Conservation (phyloP, 1,139 yeast genomes). For the Pichia sp. region DNA sequence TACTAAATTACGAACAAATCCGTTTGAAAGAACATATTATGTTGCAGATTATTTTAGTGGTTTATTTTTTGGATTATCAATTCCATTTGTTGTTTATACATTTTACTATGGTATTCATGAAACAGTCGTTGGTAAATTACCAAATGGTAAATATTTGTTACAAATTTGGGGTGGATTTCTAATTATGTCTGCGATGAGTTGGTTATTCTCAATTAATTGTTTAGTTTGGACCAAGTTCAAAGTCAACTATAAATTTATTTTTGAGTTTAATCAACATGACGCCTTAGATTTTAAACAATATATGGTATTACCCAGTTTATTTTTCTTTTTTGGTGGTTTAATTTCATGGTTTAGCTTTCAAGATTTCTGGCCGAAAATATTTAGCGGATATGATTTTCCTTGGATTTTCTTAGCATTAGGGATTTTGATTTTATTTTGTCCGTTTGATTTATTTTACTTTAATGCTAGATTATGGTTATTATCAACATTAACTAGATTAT, state of each 20-base stretch:
- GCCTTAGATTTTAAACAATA: constrained; percentile 65
- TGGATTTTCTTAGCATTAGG: constrained; percentile 63
- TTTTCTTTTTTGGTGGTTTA: constrained; percentile 50
- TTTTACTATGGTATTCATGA: constrained; percentile 44
- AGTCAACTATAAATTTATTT: constrained; percentile 85
- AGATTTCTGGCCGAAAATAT: constrained; percentile 54
- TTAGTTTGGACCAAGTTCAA: constrained; percentile 66
- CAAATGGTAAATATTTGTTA: constrained; percentile 53
- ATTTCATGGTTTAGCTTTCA: constrained; percentile 72
- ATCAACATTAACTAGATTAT: constrained; percentile 62
- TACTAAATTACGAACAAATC: constrained; percentile 59
- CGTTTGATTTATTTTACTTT: constrained; percentile 49
- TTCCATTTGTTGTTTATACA: constrained; percentile 56
- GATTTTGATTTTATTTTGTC: constrained; percentile 51
- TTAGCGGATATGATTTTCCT: constrained; percentile 75
- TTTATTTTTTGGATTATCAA: constrained; percentile 57
- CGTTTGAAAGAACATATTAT: constrained; percentile 37
- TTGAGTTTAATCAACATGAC: constrained; percentile 74
- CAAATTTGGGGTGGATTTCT: constrained; percentile 95
- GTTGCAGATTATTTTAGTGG: constrained; percentile 53
- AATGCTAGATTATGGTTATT: constrained; percentile 69
- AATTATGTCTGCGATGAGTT: constrained; percentile 49
- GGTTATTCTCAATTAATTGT: constrained; percentile 65
- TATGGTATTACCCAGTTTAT: constrained; percentile 54
- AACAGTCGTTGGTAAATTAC: constrained; percentile 34